Conservation (phyloP, 2,329 filamentous ascomycete species). For the Talaromyces funiculosus region DNA sequence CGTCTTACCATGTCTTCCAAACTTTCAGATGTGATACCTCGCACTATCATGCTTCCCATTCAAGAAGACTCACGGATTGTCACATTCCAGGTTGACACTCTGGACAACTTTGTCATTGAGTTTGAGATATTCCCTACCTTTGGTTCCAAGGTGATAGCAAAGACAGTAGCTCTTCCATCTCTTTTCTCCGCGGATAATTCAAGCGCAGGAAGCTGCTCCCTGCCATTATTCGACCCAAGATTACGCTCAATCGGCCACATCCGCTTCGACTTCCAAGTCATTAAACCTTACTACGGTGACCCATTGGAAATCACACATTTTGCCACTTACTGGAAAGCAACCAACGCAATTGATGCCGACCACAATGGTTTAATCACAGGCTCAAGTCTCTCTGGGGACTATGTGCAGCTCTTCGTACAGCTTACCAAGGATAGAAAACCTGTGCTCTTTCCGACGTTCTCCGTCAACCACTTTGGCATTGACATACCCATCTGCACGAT, state of each 20-base stretch:
- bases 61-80: slow-evolving; percentile 92
- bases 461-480: slow-evolving; percentile 66
- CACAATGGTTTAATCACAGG: slow-evolving; percentile 86
- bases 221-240: slow-evolving; percentile 88
- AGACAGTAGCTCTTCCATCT: slow-evolving; percentile 83
- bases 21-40: slow-evolving; percentile 88
- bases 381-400: slow-evolving; percentile 92
- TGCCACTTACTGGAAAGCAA: slow-evolving; percentile 98
- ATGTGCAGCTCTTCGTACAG: slow-evolving; percentile 85
- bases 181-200: slow-evolving; percentile 72
- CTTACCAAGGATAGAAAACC: slow-evolving; percentile 82
- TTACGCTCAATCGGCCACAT: slow-evolving; percentile 89
- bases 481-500: slow-evolving; percentile 78
- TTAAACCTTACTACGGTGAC: slow-evolving; percentile 89
- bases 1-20: slow-evolving; percentile 96
- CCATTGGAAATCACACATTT: slow-evolving; percentile 96
- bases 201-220: slow-evolving; percentile 72
- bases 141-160: slow-evolving; percentile 93
- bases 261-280: slow-evolving; percentile 89
- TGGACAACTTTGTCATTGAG: slow-evolving; percentile 89
- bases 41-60: slow-evolving; percentile 90
- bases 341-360: slow-evolving; percentile 81
- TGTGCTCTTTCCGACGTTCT: slow-evolving; percentile 82
- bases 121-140: slow-evolving; percentile 98
- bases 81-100: slow-evolving; percentile 91